phyloP scores from a whole-genome alignment of 352 stramenopile genomes.

The Pythium periplocum region DNA sequence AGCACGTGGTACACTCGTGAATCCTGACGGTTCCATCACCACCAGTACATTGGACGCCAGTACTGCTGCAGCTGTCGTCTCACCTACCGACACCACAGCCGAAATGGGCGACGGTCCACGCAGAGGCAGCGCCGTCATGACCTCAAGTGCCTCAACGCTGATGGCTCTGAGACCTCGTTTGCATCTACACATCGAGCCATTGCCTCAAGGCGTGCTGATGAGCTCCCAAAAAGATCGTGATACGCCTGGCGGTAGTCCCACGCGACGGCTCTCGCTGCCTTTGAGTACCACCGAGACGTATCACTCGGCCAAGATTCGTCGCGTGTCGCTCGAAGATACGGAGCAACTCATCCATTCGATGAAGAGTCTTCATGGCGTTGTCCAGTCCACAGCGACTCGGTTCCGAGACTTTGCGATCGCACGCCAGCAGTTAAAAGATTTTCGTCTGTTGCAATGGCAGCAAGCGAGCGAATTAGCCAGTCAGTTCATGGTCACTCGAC shows the following conservation, averaged over 20 bases:
- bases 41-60: not conserved
- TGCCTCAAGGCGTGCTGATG: constrained; percentile 13
- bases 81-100: too few species aligned
- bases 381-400: constrained; percentile 24
- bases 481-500: constrained; percentile 20
- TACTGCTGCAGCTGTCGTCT: not conserved
- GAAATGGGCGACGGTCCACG: too few species aligned
- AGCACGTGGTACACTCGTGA: constrained; percentile 1
- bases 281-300: constrained; percentile 19
- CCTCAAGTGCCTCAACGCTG: not conserved
- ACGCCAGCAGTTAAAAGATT: constrained; percentile 24
- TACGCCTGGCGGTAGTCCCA: too few species aligned
- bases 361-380: constrained; percentile 24
- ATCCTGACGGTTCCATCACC: not conserved
- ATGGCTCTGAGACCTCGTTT: constrained; percentile 11
- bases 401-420: constrained; percentile 28
- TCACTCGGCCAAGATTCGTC: constrained; percentile 30
- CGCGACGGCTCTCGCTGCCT: constrained; percentile 13
- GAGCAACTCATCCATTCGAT: constrained; percentile 29
- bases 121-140: not conserved
- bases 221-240: constrained; percentile 14
- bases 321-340: constrained; percentile 23
- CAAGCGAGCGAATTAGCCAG: constrained; percentile 38
- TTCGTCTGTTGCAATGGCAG: constrained; percentile 47
- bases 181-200: constrained; percentile 20